Conservation (phyloP, 805 yeast genomes). For the Ogataea ganodermae region DNA sequence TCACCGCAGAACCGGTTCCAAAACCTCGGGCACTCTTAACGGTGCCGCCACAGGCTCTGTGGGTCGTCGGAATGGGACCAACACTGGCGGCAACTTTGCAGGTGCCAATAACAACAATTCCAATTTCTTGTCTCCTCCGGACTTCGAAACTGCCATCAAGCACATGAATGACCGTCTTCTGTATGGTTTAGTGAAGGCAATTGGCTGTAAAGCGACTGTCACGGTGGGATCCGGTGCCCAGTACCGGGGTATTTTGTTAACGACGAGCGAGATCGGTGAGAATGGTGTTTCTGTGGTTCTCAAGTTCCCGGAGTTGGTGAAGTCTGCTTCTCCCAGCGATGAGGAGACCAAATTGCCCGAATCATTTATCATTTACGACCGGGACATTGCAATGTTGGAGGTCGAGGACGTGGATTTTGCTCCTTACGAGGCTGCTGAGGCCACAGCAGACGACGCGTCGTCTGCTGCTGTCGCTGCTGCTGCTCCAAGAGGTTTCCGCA, state of each 20-base stretch:
- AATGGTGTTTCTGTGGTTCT: conserved; percentile 57
- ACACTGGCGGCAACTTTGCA: conserved; percentile 6
- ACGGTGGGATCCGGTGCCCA: conserved; percentile 64
- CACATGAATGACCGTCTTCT: conserved; percentile 57
- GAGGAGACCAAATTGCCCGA: conserved; percentile 42
- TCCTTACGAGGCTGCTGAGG: conserved; percentile 1
- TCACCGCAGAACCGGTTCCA: conserved; percentile 32
- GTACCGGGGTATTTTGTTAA: conserved; percentile 58
- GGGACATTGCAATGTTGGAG: conserved; percentile 54
- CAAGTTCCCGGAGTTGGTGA: conserved; percentile 47
- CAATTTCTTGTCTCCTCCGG: conserved; percentile 28
- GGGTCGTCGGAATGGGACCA: conserved; percentile 11
- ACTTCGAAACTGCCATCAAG: conserved; percentile 32
- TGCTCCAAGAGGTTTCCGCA: conserved; percentile 54
- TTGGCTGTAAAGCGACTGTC: conserved; percentile 59
- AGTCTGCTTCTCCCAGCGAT: conserved; percentile 38
- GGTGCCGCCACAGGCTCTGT: not conserved
- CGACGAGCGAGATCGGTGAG: conserved; percentile 42
- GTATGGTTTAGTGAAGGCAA: conserved; percentile 55
- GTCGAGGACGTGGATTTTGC: conserved; percentile 41
- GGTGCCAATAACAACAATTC: conserved; percentile 22
- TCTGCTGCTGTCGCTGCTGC: conserved; percentile 18
- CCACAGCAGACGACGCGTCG: conserved; percentile 5
- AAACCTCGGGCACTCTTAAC: conserved; percentile 16
- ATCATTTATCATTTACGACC: conserved; percentile 46